Base-by-base conservation (phyloP, 2,329 filamentous ascomycete genomes). In the Clonostachys chloroleuca region DNA sequence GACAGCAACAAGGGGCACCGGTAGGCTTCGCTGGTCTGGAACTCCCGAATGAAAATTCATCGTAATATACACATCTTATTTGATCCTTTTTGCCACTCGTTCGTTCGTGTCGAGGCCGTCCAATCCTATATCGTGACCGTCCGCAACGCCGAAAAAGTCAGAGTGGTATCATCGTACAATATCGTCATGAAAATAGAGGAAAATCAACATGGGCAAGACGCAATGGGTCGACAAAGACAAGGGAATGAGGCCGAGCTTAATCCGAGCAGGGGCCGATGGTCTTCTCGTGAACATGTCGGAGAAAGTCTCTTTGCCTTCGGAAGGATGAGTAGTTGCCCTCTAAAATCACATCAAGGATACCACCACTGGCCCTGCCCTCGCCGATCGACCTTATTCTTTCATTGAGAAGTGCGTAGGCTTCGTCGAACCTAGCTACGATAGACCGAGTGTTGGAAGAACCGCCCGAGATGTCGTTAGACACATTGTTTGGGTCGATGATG, bases 401-500 rank as follows among this genome's bases (percentile, higher is more conserved):
- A 30, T 46, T 45, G 46, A 57, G 46, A 47, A 45, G 51, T 14
- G 48, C 45, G 45, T 53, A 51, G 41, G 88, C 87, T 3, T 82
- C 68, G 2, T 78, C 70, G 63, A 99, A 97, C 12, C 77, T 74
- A n/a, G 73, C 62, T 53, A 89, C 71, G 43, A 96, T 87, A 9
- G 79, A 71, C 1, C 66, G 54, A 8, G 87, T 88, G 54, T 89
- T 87, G 42, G 74, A 78, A 0, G 91, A 94, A 10, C 92, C 92
- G 10, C 91, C 91, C 0, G 94, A 86, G 24, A 99, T 94, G 59
- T 99, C 94, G 62, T 97, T 97, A 24, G 77, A 70, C 0, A 80
- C 64, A 49, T 89, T 87, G 64, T 97, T 96, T 0, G 94, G 94
- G 59, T 99, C 94, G 49, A 96, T 86, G 57, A 99, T 96, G 9